Evolutionary conservation across 139 green algal species (phyloP).

Genomic region (Nannochloris sp.): DNA sequence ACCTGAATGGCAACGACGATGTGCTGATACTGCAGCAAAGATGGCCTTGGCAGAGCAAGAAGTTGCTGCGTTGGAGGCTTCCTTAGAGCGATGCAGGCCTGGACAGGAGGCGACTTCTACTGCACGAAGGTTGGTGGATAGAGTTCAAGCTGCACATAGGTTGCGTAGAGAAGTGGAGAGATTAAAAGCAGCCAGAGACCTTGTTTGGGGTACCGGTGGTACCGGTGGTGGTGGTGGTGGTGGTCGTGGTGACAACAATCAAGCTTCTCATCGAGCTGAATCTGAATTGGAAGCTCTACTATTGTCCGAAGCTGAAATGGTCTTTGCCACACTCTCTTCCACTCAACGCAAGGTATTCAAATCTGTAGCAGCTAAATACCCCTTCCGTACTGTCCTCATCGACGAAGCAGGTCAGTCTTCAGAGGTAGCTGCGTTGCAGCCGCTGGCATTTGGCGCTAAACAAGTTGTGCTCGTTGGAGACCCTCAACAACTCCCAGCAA

Average conservation of each 20-base stretch:
- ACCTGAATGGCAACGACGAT: constrained; percentile 17
- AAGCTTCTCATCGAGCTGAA: constrained; percentile 28
- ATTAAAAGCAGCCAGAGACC: constrained; percentile 23
- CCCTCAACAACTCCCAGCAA: constrained; percentile 90
- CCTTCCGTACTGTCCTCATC: constrained; percentile 69
- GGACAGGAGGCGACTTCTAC: background rate
- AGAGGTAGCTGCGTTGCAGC: constrained; percentile 77
- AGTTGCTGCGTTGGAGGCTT: constrained; percentile 9
- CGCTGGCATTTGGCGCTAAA: constrained; percentile 64
- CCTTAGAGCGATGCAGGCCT: background rate
- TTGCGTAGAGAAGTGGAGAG: constrained; percentile 18
- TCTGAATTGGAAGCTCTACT: constrained; percentile 37
- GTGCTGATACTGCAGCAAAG: background rate
- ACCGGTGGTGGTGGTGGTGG: constrained; percentile 20
- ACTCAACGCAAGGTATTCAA: constrained; percentile 48
- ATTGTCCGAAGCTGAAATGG: constrained; percentile 66
- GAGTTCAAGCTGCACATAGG: background rate
- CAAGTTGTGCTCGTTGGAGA: constrained; percentile 81
- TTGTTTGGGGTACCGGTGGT: constrained; percentile 15
- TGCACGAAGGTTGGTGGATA: constrained; percentile 19
- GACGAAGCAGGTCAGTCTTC: constrained; percentile 89
- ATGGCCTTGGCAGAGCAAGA: background rate
- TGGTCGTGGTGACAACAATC: background rate
- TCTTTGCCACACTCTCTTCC: constrained; percentile 76
- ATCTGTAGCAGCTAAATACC: background rate